Conservation (phyloP, 2,329 filamentous ascomycete species). For the Rhexocercosporidium sp. region DNA sequence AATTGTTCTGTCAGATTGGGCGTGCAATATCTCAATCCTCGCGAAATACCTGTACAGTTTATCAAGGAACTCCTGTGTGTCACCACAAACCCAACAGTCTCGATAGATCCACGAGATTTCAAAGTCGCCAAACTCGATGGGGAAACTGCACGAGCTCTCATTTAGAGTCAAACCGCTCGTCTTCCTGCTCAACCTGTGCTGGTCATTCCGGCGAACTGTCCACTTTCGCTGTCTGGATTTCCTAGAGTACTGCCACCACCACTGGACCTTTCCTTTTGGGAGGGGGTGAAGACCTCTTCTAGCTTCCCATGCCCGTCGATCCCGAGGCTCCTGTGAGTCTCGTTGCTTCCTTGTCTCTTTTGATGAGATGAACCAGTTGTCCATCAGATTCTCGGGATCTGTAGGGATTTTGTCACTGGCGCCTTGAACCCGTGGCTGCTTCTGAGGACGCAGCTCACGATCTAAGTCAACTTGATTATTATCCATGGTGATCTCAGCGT, state of each 20-base stretch:
- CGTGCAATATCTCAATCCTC: background rate
- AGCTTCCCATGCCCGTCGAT: conserved; percentile 12
- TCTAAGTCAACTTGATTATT: conserved; percentile 15
- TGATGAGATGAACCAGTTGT: conserved; percentile 25
- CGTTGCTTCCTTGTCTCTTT: conserved; percentile 11
- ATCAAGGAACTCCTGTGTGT: conserved; percentile 16
- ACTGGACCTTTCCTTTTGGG: background rate
- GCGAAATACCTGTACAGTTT: conserved; percentile 18
- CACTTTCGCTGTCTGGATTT: conserved; percentile 9
- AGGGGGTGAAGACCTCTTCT: conserved; percentile 19
- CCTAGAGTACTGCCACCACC: conserved; percentile 12
- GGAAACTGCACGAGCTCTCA: background rate
- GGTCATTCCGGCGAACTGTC: background rate
- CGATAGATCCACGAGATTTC: conserved; percentile 26
- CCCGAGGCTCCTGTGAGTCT: conserved; percentile 3
- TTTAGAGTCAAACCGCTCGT: conserved; percentile 8
- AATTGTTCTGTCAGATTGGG: background rate
- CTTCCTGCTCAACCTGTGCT: conserved; percentile 3
- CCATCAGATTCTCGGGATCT: conserved; percentile 25
- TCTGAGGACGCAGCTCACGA: conserved; percentile 19
- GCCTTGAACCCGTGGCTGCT: conserved; percentile 9
- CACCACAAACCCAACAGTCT: conserved; percentile 19
- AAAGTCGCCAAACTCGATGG: conserved; percentile 19
- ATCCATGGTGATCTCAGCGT: conserved; percentile 11
- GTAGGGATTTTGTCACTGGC: conserved; percentile 15